Evolutionary conservation across 768 basidiomycete genomes (phyloP).

Genomic region (Paxillus rubicundulus): DNA sequence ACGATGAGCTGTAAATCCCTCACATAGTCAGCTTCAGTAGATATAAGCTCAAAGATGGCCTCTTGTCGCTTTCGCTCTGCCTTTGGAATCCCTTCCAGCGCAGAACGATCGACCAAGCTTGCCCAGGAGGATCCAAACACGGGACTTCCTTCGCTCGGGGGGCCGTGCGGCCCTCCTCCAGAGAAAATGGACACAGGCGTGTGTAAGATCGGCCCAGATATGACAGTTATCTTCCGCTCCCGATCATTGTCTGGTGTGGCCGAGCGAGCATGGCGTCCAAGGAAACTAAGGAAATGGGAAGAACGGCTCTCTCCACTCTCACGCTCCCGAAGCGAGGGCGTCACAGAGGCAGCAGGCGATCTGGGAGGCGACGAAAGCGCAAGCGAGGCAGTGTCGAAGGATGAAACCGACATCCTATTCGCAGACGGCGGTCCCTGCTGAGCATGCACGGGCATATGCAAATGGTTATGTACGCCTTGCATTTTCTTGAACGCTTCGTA

Average conservation of each 20-base stretch:
- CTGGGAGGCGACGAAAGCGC: conserved; percentile 41
- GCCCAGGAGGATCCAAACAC: conserved; percentile 84
- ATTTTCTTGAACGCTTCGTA: conserved; percentile 80
- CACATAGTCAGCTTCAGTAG: conserved; percentile 87
- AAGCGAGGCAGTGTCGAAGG: conserved; percentile 42
- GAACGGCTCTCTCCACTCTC: conserved; percentile 37
- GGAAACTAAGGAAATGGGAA: conserved; percentile 57
- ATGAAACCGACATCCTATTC: conserved; percentile 64
- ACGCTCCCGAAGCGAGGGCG: conserved; percentile 29
- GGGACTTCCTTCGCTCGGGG: conserved; percentile 49
- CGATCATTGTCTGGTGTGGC: conserved; percentile 50
- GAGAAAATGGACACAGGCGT: conserved; percentile 22
- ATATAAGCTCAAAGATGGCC: conserved; percentile 93
- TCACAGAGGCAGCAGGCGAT: conserved; percentile 33
- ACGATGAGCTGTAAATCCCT: conserved; percentile 90
- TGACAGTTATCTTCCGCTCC: conserved; percentile 49
- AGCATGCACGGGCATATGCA: conserved; percentile 4
- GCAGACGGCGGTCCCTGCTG: conserved; percentile 2
- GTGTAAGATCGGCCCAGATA: conserved; percentile 66
- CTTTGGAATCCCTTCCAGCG: conserved; percentile 74
- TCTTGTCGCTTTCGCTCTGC: conserved; percentile 88
- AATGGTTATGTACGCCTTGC: conserved; percentile 29
- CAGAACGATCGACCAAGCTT: conserved; percentile 83
- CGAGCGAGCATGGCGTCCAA: conserved; percentile 45
- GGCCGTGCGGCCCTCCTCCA: conserved; percentile 9